Evolutionary conservation across 2,329 filamentous ascomycete species (phyloP), one percentile per base, ranked within the genome.

Genomic region (Claviceps pazoutovae): DNA sequence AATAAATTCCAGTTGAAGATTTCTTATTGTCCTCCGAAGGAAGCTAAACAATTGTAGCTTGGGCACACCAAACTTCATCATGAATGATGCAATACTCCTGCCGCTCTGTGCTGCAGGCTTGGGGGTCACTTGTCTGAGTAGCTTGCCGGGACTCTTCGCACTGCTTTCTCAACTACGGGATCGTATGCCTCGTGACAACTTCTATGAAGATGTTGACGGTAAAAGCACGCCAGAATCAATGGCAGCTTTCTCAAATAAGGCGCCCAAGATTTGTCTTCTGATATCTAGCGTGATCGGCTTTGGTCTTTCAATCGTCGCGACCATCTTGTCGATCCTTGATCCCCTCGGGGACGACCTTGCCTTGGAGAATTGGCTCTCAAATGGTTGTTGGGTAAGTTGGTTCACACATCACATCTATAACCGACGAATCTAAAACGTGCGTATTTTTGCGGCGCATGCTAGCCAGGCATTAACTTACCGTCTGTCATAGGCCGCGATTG

Each of bases 191-290:
- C 67, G 67, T 53, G 68, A 74, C 42, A 67, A 74, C 11, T 68
- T 73, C 13, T 89, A 89, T 60, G 70, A 81, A 58, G 86, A 90
- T 60, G 68, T 74, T 55, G 86, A 90, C 66, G 86, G 86, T 48
- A 72, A 75, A 56, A 83, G 82, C 36, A 84, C 80, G 0, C 73
- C 78, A 42, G 80, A 84, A 60, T 80, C 81, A 1, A 62, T 80
- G 50, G 73, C 74, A 21, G 72, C 72, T 41, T 89, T 83, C 61
- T 84, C 83, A 30, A 75, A 79, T 56, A 77, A 70, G 53, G 59
- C 73, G 53, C 74, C 81, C 51, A 84, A 83, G 61, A 55, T 69
- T 4, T 61, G 72, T 21, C 70, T 86, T 45, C 61, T 79, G 4
- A 37, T 79, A 3, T 72, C 78, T n/a, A 75, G 80, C 0, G 52